Percentiles rank a stretch among this genome's conserved stretches.
These are phyloP conservation scores for Tricholoma hemisulphureum DNA, from an alignment of 768 basidiomycete species.

Conservation along the genomic window DNA sequence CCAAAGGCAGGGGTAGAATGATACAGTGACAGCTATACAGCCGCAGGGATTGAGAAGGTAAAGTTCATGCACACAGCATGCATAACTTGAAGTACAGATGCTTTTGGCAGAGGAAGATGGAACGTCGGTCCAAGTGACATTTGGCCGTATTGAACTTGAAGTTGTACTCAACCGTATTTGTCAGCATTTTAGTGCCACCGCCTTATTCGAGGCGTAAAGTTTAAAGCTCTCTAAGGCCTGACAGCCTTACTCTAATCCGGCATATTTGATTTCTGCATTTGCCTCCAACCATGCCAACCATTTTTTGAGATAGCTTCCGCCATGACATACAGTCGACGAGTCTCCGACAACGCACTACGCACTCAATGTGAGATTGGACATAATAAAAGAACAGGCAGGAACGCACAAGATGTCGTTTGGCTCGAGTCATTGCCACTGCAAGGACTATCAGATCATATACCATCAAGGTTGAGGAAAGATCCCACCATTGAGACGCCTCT, in stretches of 20 bases:
- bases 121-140: no score
- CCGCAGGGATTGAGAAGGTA: no score
- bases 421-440: conserved; percentile 88
- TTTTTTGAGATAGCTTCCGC: conserved; percentile 77
- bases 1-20: no score
- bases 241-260: conserved; percentile 56
- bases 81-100: no score
- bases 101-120: no score
- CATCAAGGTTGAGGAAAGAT: not conserved
- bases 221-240: no score
- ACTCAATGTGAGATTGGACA: not conserved
- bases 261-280: conserved; percentile 88
- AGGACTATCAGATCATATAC: conserved; percentile 4
- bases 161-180: no score
- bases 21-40: no score
- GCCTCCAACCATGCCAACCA: conserved; percentile 92
- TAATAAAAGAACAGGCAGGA: conserved; percentile 1
- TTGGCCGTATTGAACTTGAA: no score
- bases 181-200: no score
- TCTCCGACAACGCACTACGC: conserved; percentile 88
- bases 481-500: conserved; percentile 83
- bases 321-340: conserved; percentile 85
- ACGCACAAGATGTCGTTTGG: conserved; percentile 81
- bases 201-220: no score
- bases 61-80: no score